A percentile compares a stretch with the other conserved stretches of the same genome.
These are phyloP conservation scores for Chenopodium album DNA, from an alignment of 148 eudicot species.

Conservation along the genomic window DNA sequence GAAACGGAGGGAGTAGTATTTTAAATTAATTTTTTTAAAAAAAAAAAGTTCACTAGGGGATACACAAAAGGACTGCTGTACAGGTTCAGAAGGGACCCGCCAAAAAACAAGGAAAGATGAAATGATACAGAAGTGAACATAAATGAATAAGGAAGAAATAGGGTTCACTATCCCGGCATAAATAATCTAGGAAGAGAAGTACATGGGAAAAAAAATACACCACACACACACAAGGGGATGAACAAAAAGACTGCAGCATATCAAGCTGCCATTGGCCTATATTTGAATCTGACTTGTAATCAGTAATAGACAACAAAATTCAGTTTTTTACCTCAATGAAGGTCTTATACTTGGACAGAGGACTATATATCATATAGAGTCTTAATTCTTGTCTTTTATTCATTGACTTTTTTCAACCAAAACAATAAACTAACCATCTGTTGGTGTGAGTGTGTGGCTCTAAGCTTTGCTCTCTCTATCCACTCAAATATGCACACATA, in stretches of 20 bases:
- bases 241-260: not conserved
- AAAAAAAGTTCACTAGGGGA: too few species aligned
- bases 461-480: not conserved
- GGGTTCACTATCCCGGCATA: not conserved
- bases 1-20: too few species aligned
- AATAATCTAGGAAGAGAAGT: not conserved
- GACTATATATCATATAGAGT: too few species aligned
- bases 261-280: not conserved
- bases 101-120: not conserved
- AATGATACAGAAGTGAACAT: not conserved
- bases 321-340: not conserved
- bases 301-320: not conserved
- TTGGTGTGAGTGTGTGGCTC: not conserved
- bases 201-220: too few species aligned
- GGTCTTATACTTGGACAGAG: not conserved
- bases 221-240: not conserved
- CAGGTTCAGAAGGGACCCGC: not conserved
- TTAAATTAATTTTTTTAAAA: too few species aligned
- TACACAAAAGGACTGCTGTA: too few species aligned
- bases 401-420: not conserved
- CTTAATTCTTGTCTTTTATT: not conserved
- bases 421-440: not conserved
- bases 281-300: not conserved
- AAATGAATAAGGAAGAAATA: not conserved
- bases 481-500: not conserved